A percentile compares a stretch with the other conserved stretches of the same genome.
Conservation (phyloP, 2,329 filamentous ascomycete genomes). For the Biscogniauxia mediterranea region DNA sequence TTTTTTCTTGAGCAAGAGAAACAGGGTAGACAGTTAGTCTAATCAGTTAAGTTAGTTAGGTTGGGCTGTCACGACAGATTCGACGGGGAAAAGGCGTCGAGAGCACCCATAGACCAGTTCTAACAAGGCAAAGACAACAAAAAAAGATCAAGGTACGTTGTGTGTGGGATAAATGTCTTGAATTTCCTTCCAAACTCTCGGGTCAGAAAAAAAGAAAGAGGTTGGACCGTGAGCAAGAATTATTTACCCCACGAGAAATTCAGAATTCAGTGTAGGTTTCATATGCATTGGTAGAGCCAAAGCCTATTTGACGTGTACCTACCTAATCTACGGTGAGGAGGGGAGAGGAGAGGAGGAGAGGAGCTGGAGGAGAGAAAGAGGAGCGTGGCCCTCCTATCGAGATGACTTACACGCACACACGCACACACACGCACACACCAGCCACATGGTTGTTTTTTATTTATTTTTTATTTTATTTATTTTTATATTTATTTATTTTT, state of each 20-base stretch:
- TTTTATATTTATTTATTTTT: background rate
- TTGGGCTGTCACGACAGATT: background rate
- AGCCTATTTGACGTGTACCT: background rate
- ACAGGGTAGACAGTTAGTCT: too few relatives aligned
- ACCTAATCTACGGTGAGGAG: background rate
- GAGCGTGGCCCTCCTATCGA: constrained; percentile 1
- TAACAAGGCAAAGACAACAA: background rate
- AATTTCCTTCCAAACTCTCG: too few relatives aligned
- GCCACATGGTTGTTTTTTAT: constrained; percentile 2
- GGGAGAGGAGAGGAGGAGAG: too few relatives aligned
- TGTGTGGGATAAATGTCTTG: too few relatives aligned
- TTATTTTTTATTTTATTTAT: background rate
- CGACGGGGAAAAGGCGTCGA: background rate
- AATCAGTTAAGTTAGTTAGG: background rate
- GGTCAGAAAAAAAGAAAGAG: background rate
- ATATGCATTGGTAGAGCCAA: background rate
- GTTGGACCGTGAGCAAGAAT: background rate
- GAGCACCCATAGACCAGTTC: too few relatives aligned
- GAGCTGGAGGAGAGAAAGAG: too few relatives aligned
- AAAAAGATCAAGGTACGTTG: too few relatives aligned
- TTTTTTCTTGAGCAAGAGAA: too few relatives aligned
- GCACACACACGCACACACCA: too few relatives aligned
- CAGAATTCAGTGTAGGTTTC: background rate
- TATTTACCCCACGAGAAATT: background rate
- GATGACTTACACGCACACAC: constrained; percentile 1